Evolutionary conservation across 768 basidiomycete species (phyloP).

Genomic region (Tylopilus rubrobrunneus): DNA sequence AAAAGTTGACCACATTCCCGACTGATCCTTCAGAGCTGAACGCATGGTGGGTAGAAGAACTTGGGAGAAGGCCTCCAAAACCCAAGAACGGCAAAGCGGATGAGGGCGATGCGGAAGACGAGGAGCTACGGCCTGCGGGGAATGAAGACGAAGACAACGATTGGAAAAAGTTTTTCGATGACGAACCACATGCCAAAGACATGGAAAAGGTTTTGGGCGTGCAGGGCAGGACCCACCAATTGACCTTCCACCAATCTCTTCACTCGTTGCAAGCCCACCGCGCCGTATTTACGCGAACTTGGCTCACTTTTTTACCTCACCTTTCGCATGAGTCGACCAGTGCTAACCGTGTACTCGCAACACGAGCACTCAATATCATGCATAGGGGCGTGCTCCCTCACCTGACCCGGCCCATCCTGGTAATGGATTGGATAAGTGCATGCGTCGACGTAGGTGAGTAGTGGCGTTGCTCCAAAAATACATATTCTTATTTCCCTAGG

Average conservation of each 20-base stretch:
- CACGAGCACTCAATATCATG: conserved; percentile 69
- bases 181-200: conserved; percentile 40
- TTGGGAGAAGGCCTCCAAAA: conserved; percentile 55
- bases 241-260: conserved; percentile 74
- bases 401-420: conserved; percentile 67
- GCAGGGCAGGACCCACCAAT: conserved; percentile 49
- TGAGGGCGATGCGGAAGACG: conserved; percentile 32
- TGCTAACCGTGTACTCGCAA: conserved; percentile 38
- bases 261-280: conserved; percentile 75
- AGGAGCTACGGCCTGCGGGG: conserved; percentile 32
- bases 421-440: conserved; percentile 91
- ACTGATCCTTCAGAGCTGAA: conserved; percentile 65
- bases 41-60: conserved; percentile 74
- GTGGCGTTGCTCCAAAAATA: not conserved
- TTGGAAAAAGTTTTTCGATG: conserved; percentile 85
- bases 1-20: conserved; percentile 70
- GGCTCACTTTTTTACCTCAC: conserved; percentile 68
- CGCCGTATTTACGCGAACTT: conserved; percentile 77
- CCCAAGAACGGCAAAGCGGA: conserved; percentile 42
- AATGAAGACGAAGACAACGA: conserved; percentile 47
- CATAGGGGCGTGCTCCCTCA: conserved; percentile 83
- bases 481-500: conserved; percentile 41
- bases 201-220: conserved; percentile 35
- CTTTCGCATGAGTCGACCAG: conserved; percentile 39
- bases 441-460: conserved; percentile 76